Evolutionary conservation across 148 eudicot genomes (phyloP).

Genomic region (Dianthus caryophyllus): DNA sequence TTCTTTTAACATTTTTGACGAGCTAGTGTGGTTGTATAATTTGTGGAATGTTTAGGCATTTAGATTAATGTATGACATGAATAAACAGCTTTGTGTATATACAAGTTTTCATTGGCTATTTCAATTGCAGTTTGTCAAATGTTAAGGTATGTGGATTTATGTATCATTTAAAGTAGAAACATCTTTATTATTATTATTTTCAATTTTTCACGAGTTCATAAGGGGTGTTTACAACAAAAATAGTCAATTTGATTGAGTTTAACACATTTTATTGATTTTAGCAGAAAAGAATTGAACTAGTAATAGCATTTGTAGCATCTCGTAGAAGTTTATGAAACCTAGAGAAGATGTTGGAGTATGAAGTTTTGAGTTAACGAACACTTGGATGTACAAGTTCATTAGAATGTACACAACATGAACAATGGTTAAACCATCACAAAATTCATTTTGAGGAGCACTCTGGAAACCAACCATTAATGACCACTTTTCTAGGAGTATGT

Average conservation of each 20-base stretch:
- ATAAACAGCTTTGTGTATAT: too few species aligned
- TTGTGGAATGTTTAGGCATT: too few species aligned
- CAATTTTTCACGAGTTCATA: not conserved
- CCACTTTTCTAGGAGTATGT: too few species aligned
- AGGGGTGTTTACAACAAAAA: not conserved
- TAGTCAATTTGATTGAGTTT: too few species aligned
- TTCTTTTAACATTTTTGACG: too few species aligned
- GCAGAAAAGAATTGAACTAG: not conserved
- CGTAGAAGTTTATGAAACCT: not conserved
- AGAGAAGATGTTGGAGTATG: not conserved
- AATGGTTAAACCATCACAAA: too few species aligned
- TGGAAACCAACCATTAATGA: too few species aligned
- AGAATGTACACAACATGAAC: not conserved
- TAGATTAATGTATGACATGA: too few species aligned
- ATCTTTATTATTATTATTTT: not conserved
- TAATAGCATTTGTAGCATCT: not conserved
- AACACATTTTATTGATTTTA: too few species aligned
- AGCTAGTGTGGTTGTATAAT: too few species aligned
- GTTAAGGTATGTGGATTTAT: not conserved
- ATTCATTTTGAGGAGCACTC: too few species aligned
- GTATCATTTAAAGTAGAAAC: not conserved
- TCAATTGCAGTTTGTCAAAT: not conserved
- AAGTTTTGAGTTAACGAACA: not conserved
- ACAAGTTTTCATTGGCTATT: too few species aligned
- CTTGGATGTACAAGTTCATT: not conserved